Percentiles rank a stretch among this genome's conserved stretches.
These are phyloP conservation scores for Trametes versicolor DNA, from an alignment of 1,284 basidiomycete genomes.

Conservation along the genomic window DNA sequence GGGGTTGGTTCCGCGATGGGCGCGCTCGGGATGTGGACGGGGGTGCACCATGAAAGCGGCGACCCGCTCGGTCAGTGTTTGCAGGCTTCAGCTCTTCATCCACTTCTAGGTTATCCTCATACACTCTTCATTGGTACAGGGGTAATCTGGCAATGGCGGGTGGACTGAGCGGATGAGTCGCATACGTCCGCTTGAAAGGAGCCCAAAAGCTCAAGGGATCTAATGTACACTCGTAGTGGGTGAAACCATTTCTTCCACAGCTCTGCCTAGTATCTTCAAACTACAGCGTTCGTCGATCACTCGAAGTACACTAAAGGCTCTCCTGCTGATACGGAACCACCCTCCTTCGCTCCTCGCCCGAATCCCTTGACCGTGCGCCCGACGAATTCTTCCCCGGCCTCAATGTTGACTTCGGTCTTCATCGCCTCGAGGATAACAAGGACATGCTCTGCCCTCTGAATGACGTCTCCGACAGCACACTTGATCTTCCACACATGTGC, in stretches of 20 bases:
- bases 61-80: constrained; percentile 39
- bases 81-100: too few relatives aligned
- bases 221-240: too few relatives aligned
- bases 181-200: not conserved
- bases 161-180: constrained; percentile 12
- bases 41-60: constrained; percentile 54
- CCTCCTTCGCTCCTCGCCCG: constrained; percentile 53
- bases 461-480: constrained; percentile 53
- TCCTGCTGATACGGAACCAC: constrained; percentile 54
- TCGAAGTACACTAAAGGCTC: constrained; percentile 53
- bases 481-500: constrained; percentile 70
- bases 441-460: constrained; percentile 57
- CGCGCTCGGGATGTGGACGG: constrained; percentile 69
- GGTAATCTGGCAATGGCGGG: constrained; percentile 31
- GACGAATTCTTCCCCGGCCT: constrained; percentile 55
- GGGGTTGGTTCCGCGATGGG: constrained; percentile 61
- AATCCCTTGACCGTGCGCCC: constrained; percentile 55
- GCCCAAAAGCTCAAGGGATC: too few relatives aligned
- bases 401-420: constrained; percentile 73
- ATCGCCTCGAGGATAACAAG: constrained; percentile 74
- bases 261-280: too few relatives aligned
- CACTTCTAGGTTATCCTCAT: too few relatives aligned
- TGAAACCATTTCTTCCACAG: too few relatives aligned
- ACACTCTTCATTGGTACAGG: constrained; percentile 6
- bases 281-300: constrained; percentile 1